Percentiles rank a stretch among this genome's conserved stretches.
Evolutionary conservation across 2,329 filamentous ascomycete species (phyloP).

Genomic region (Cladophialophora chaetospira): DNA sequence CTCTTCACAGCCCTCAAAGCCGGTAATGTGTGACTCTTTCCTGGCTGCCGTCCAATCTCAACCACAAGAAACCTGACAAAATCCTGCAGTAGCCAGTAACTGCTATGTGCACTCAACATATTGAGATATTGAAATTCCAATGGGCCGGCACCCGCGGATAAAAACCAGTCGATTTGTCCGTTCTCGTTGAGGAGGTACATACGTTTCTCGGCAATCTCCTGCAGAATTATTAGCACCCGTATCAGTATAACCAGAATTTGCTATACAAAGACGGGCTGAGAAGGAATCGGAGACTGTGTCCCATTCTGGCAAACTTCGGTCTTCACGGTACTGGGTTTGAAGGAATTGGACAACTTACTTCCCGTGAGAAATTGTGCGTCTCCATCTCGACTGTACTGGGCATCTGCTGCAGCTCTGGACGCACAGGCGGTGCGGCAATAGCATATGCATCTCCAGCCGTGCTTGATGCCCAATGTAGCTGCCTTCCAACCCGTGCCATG

Average conservation of each 20-base stretch:
- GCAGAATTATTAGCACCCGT: too few species aligned
- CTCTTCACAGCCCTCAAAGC: constrained; percentile 58
- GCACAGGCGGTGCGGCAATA: constrained; percentile 57
- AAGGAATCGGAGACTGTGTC: too few species aligned
- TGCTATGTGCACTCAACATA: constrained; percentile 93
- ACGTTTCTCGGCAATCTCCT: constrained; percentile 85
- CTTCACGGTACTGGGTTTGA: too few species aligned
- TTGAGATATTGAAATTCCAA: constrained; percentile 95
- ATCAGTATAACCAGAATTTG: too few species aligned
- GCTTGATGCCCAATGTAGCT: constrained; percentile 60
- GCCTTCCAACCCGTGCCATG: constrained; percentile 64
- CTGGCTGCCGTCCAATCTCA: constrained; percentile 76
- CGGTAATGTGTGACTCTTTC: constrained; percentile 60
- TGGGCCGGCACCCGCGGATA: constrained; percentile 80
- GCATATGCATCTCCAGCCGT: constrained; percentile 52
- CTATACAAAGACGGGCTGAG: too few species aligned
- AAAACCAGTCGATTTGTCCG: constrained; percentile 88
- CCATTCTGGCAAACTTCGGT: too few species aligned
- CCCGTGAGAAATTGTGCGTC: constrained; percentile 89
- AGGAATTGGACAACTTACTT: too few species aligned
- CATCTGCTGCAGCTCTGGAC: constrained; percentile 64
- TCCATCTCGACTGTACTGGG: constrained; percentile 84
- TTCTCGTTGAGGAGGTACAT: constrained; percentile 92
- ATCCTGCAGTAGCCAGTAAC: constrained; percentile 86
- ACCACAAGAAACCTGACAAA: constrained; percentile 88